Conservation (phyloP, 306 rosid species). For the Cicer pinnatifidum region DNA sequence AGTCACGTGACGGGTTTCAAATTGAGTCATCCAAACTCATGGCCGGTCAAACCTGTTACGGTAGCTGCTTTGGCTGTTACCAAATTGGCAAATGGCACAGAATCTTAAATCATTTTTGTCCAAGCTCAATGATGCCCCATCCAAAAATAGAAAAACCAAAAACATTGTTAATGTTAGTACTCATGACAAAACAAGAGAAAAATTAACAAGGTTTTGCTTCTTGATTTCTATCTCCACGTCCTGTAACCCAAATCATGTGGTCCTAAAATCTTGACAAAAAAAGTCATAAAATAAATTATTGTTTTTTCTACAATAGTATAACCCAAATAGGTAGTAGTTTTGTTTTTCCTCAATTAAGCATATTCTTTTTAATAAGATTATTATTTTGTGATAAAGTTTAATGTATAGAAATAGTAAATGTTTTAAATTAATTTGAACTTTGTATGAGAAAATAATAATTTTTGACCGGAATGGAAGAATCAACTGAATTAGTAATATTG, state of each 20-base stretch:
- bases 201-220: too few relatives aligned
- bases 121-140: slow-evolving; percentile 34
- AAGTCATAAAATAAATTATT: too few relatives aligned
- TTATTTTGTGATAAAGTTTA: background rate
- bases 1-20: slow-evolving; percentile 42
- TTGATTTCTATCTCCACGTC: too few relatives aligned
- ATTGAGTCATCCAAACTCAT: background rate
- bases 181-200: background rate
- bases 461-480: background rate
- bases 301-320: too few relatives aligned
- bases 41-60: slow-evolving; percentile 46
- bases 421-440: background rate
- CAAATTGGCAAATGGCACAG: slow-evolving; percentile 15
- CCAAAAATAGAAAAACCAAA: slow-evolving; percentile 39
- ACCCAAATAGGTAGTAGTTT: too few relatives aligned
- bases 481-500: too few relatives aligned
- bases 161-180: background rate
- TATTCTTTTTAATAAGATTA: background rate
- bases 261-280: too few relatives aligned
- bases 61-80: slow-evolving; percentile 1
- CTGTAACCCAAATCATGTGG: too few relatives aligned
- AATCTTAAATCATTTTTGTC: slow-evolving; percentile 40
- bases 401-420: background rate
- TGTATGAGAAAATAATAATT: background rate
- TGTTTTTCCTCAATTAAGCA: background rate